phyloP scores from a whole-genome alignment of 768 basidiomycete genomes.

The Royoungia palumana region DNA sequence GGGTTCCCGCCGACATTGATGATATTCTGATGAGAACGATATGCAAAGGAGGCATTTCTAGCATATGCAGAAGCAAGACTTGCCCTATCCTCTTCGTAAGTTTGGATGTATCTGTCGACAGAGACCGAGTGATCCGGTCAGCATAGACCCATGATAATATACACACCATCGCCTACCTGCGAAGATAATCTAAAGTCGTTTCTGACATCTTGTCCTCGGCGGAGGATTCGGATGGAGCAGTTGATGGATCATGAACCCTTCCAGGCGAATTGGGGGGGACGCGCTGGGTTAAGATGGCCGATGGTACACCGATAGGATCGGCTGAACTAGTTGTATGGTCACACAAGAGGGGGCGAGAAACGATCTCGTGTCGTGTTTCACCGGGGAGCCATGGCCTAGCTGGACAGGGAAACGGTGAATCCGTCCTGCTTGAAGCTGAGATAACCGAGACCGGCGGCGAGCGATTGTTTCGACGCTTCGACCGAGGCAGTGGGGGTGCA shows the following conservation, averaged over 20 bases:
- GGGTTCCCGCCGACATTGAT: background rate
- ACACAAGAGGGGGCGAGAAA: background rate
- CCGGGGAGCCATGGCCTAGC: background rate
- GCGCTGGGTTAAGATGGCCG: background rate
- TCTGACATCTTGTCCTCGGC: slow-evolving; percentile 25
- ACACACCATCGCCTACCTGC: slow-evolving; percentile 19
- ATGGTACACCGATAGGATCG: background rate
- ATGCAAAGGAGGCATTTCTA: slow-evolving; percentile 30
- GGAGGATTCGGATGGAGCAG: background rate
- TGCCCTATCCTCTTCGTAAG: slow-evolving; percentile 30
- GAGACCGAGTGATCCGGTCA: slow-evolving; percentile 4
- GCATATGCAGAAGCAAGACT: slow-evolving; percentile 33
- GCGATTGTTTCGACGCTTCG: slow-evolving; percentile 6
- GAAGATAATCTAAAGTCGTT: slow-evolving; percentile 30
- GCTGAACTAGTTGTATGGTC: background rate
- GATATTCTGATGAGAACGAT: slow-evolving; percentile 17
- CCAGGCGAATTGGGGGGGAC: background rate
- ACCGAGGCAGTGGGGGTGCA: slow-evolving; percentile 18
- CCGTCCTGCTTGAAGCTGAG: background rate
- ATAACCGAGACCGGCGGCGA: background rate
- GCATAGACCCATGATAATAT: background rate
- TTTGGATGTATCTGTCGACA: slow-evolving; percentile 28
- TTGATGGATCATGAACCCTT: background rate
- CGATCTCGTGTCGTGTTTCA: slow-evolving; percentile 3
- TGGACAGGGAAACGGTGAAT: background rate